Evolutionary conservation across 768 basidiomycete genomes (phyloP).

Genomic region (Boletus rex-veris): DNA sequence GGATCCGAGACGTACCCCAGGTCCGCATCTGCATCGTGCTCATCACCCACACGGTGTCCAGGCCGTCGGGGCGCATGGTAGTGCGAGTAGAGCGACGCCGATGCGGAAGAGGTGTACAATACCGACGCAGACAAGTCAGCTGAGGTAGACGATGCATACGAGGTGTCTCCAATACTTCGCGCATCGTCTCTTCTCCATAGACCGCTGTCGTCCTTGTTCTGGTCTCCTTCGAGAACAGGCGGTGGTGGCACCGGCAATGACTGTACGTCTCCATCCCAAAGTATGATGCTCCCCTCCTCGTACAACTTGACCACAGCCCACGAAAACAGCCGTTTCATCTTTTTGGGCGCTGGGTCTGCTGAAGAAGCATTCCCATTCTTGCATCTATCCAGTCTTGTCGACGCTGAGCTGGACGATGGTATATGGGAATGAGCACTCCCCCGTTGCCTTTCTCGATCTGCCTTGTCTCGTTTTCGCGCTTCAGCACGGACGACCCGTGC

Average conservation of each 20-base stretch:
- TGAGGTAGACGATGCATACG: conserved; percentile 13
- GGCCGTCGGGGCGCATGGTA: conserved; percentile 21
- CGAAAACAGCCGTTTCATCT: conserved; percentile 66
- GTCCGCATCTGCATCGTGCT: conserved; percentile 18
- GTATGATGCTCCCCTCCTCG: conserved; percentile 68
- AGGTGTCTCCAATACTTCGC: conserved; percentile 18
- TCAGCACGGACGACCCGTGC: conserved; percentile 63
- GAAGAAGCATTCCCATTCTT: not conserved
- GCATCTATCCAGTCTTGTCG: not conserved
- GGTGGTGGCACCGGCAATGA: conserved; percentile 27
- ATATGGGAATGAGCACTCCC: not conserved
- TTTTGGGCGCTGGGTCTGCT: conserved; percentile 31
- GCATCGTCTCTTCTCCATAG: conserved; percentile 47
- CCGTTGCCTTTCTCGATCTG: conserved; percentile 39
- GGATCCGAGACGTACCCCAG: conserved; percentile 58
- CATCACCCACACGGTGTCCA: not conserved
- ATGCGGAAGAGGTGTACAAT: conserved; percentile 19
- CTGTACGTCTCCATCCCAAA: conserved; percentile 65
- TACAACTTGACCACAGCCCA: conserved; percentile 62
- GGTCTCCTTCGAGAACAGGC: not conserved
- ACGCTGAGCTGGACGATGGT: not conserved
- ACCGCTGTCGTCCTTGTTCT: conserved; percentile 11
- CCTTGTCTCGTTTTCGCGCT: conserved; percentile 48
- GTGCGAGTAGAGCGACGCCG: conserved; percentile 23
- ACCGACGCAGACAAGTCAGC: conserved; percentile 19